Evolutionary conservation across 139 green algal genomes (phyloP).

Genomic region (Picochlorum sp.): DNA sequence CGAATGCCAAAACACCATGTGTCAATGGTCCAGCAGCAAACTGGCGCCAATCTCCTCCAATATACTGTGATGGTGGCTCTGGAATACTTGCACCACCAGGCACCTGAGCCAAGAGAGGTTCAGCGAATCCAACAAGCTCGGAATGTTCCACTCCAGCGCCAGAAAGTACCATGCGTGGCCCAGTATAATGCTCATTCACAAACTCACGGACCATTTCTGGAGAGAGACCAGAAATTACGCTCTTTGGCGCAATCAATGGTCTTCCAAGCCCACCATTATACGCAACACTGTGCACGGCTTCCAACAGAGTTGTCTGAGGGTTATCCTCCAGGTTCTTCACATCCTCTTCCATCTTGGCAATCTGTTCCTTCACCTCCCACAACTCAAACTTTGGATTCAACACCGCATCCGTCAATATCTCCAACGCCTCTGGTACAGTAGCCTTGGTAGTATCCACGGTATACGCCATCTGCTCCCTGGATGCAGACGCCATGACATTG

Average conservation of each 20-base stretch:
- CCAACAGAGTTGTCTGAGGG: conserved; percentile 52
- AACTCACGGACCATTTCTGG: conserved; percentile 57
- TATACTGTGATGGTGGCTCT: conserved; percentile 13
- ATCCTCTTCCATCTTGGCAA: conserved; percentile 52
- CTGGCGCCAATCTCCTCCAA: conserved; percentile 32
- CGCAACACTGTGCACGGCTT: conserved; percentile 59
- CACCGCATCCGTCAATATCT: conserved; percentile 84
- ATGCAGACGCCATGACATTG: conserved; percentile 72
- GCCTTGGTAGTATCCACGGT: conserved; percentile 78
- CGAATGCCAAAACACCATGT: conserved; percentile 63
- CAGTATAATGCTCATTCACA: conserved; percentile 52
- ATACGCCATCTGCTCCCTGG: conserved; percentile 83
- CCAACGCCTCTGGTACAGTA: conserved; percentile 66
- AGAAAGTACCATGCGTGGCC: conserved; percentile 73
- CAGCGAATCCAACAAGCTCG: conserved; percentile 52
- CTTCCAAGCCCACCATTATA: conserved; percentile 69
- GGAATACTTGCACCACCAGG: not conserved
- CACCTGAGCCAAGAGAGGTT: conserved; percentile 49
- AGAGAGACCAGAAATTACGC: conserved; percentile 20
- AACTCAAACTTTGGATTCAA: conserved; percentile 73
- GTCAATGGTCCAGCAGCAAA: conserved; percentile 26
- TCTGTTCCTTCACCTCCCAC: conserved; percentile 62
- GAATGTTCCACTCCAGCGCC: conserved; percentile 72
- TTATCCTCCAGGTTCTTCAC: conserved; percentile 52
- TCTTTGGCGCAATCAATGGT: conserved; percentile 65